Evolutionary conservation across 768 basidiomycete species (phyloP), one percentile per base, ranked within the genome.

Genomic region (Glaciozyma martinii): DNA sequence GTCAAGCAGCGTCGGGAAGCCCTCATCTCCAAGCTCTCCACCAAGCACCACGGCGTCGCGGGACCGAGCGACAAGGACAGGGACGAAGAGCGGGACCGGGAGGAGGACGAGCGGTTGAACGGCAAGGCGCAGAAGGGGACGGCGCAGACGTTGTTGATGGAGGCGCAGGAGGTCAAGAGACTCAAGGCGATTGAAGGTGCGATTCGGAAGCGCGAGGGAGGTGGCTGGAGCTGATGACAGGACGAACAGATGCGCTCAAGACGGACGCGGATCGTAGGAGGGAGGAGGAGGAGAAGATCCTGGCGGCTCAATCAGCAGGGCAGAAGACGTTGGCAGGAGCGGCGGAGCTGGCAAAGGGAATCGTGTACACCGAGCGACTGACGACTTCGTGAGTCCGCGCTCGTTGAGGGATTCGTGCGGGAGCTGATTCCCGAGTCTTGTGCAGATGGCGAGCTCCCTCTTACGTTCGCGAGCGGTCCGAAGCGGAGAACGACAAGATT

Each of bases 101-200:
- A 88, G 66, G 82, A 84, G 56, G 90, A 91, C 71, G 88, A 90
- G 72, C 89, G 93, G 74, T 76, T 79, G 60, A 80, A 80, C 23
- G 55, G 55, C 37, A 42, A 42, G 82, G 82, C 97, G 37, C 90
- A 94, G 74, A 81, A 81, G 33, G 81, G 81, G 76, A 90, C 86
- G 76, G 89, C 87, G 40, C 66, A 62, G 71, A 95, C 92, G 0
- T 78, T 99, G 56, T 78, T 99, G 57, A 76, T 91, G 73, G 92
- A 95, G 75, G 95, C 95, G 1, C 91, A 97, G 77, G 94, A 98
- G 74, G 93, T 98, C 40, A 90, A 94, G 73, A 81, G 82, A 30
- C 81, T 81, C 76, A 90, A 86, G 77, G 89, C 87, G 6, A 81
- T 80, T 60, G 89, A 94, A 79, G 88, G 90, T 89, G 60, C 47